phyloP scores from a whole-genome alignment of 75 land plant genomes.

The Isoetes taiwanensis region DNA sequence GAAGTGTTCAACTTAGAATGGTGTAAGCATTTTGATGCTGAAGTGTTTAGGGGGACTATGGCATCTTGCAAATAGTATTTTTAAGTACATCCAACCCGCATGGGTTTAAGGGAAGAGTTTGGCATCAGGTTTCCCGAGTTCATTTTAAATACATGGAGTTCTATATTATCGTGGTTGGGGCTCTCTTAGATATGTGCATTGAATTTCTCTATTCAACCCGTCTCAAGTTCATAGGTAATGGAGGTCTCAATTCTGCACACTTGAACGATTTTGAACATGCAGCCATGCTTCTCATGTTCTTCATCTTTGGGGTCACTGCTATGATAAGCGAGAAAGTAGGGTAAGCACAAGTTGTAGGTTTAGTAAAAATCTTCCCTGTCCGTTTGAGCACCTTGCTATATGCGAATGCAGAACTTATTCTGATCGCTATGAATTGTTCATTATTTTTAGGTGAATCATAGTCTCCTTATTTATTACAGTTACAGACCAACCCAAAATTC shows the following conservation, averaged over 20 bases:
- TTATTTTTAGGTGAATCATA: too few species aligned
- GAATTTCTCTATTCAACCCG: slow-evolving; percentile 91
- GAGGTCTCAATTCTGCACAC: slow-evolving; percentile 66
- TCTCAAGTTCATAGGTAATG: slow-evolving; percentile 53
- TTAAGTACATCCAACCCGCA: slow-evolving; percentile 48
- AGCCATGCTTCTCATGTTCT: slow-evolving; percentile 98
- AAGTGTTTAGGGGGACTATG: slow-evolving; percentile 77
- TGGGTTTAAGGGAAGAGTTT: slow-evolving; percentile 45
- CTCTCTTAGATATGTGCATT: slow-evolving; percentile 76
- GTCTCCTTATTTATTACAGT: too few species aligned
- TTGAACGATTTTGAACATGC: slow-evolving; percentile 92
- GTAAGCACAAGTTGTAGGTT: too few species aligned
- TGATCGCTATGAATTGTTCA: too few species aligned
- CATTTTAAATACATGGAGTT: slow-evolving; percentile 55
- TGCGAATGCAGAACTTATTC: too few species aligned
- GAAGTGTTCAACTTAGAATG: too few species aligned
- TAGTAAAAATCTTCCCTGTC: too few species aligned
- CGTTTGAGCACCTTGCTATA: too few species aligned
- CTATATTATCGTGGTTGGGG: slow-evolving; percentile 54
- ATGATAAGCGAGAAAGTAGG: slow-evolving; percentile 58
- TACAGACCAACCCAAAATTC: too few species aligned
- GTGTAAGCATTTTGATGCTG: too few species aligned
- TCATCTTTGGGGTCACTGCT: slow-evolving; percentile 50
- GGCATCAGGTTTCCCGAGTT: slow-evolving; percentile 79
- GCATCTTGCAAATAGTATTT: slow-evolving; percentile 62